phyloP scores from a whole-genome alignment of 192 early-diverging fungal species.

The Gaertneriomyces sp. region DNA sequence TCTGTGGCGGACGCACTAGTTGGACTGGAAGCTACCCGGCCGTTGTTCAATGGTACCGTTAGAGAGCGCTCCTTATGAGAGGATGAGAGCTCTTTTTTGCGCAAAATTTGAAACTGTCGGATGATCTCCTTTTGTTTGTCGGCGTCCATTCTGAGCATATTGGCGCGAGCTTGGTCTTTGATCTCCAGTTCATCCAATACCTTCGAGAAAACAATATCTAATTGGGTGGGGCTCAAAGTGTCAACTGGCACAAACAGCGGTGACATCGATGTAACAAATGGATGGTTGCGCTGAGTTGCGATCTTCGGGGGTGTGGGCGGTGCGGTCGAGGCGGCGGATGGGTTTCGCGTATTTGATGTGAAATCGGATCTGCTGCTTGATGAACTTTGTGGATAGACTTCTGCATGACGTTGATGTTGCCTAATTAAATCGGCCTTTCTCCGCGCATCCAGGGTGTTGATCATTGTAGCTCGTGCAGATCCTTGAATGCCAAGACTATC shows the following conservation, averaged over 20 bases:
- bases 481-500: slow-evolving; percentile 18
- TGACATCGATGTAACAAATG: too few species aligned
- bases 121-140: slow-evolving; percentile 19
- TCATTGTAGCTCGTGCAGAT: slow-evolving; percentile 18
- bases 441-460: slow-evolving; percentile 16
- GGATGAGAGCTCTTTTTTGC: slow-evolving; percentile 3
- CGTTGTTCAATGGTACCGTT: too few species aligned
- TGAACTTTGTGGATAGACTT: neutral
- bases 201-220: slow-evolving; percentile 12
- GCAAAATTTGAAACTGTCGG: slow-evolving; percentile 20
- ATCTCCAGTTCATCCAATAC: slow-evolving; percentile 25
- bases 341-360: too few species aligned
- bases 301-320: too few species aligned
- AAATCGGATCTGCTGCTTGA: neutral
- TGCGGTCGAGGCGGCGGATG: too few species aligned
- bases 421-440: neutral
- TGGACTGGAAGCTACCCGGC: too few species aligned
- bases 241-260: too few species aligned
- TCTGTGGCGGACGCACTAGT: too few species aligned
- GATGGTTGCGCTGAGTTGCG: too few species aligned
- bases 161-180: slow-evolving; percentile 24
- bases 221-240: neutral
- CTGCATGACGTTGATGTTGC: neutral
- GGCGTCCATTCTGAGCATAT: slow-evolving; percentile 19
- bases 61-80: neutral